A percentile compares a stretch with the other conserved stretches of the same genome.
phyloP scores from a whole-genome alignment of 345 rosid genomes.

The Conringia planisiliqua region DNA sequence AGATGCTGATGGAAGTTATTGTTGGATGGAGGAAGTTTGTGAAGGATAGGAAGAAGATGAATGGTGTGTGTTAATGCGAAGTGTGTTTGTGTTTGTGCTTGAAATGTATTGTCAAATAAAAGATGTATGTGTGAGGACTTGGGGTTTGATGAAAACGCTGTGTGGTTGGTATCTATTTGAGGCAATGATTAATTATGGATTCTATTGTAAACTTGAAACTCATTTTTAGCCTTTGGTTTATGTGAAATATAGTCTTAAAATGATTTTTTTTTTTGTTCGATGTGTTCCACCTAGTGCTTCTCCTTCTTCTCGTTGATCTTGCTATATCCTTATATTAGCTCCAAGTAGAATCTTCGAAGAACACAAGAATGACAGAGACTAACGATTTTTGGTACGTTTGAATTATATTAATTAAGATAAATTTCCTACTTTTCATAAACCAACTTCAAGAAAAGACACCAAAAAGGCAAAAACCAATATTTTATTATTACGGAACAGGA shows the following conservation, averaged over 20 bases:
- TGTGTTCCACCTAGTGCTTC: too few relatives aligned
- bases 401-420: too few relatives aligned
- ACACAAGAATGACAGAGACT: too few relatives aligned
- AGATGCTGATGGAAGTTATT: conserved; percentile 50
- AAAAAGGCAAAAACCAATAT: background rate
- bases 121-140: background rate
- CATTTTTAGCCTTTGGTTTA: background rate
- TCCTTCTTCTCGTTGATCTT: too few relatives aligned
- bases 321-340: too few relatives aligned
- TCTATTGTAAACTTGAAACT: background rate
- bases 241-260: too few relatives aligned
- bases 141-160: background rate
- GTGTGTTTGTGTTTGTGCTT: background rate
- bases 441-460: background rate
- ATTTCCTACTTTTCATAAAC: too few relatives aligned
- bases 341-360: too few relatives aligned
- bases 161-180: conserved; percentile 18
- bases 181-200: background rate
- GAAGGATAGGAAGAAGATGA: conserved; percentile 41
- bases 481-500: background rate
- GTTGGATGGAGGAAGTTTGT: conserved; percentile 56
- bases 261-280: too few relatives aligned
- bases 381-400: background rate
- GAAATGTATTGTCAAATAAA: background rate
- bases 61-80: conserved; percentile 37